Conservation (phyloP, 78 protist genomes). For the Dictyostelium capitatum region DNA sequence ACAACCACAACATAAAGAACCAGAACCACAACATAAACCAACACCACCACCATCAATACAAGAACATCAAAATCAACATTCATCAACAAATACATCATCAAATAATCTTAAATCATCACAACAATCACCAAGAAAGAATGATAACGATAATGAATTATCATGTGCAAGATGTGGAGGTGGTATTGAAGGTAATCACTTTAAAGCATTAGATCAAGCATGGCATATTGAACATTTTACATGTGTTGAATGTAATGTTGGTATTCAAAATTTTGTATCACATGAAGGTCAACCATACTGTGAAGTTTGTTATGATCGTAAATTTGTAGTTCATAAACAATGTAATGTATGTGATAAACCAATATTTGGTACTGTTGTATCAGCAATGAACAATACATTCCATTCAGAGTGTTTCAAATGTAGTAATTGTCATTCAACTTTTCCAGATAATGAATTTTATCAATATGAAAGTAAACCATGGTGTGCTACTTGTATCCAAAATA, state of each 20-base stretch:
- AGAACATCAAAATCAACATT: not conserved
- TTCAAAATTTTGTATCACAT: conserved; percentile 67
- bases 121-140: not conserved
- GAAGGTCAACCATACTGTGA: conserved; percentile 64
- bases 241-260: conserved; percentile 16
- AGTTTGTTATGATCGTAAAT: conserved; percentile 48
- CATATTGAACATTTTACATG: conserved; percentile 75
- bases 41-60: not conserved
- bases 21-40: not conserved
- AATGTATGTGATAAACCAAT: conserved; percentile 33
- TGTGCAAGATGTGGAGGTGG: conserved; percentile 47
- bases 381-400: conserved; percentile 46
- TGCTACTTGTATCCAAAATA: not conserved
- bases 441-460: conserved; percentile 73
- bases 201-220: conserved; percentile 78
- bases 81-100: not conserved
- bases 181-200: conserved; percentile 70
- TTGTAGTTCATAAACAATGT: conserved; percentile 55
- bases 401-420: conserved; percentile 50
- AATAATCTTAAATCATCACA: not conserved
- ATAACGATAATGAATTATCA: not conserved
- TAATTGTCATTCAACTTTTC: conserved; percentile 29
- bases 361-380: conserved; percentile 53
- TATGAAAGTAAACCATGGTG: conserved; percentile 73
- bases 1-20: not conserved